A percentile compares a stretch with the other conserved stretches of the same genome.
Conservation (phyloP, 1,284 basidiomycete genomes). For the Melampsora americana region DNA sequence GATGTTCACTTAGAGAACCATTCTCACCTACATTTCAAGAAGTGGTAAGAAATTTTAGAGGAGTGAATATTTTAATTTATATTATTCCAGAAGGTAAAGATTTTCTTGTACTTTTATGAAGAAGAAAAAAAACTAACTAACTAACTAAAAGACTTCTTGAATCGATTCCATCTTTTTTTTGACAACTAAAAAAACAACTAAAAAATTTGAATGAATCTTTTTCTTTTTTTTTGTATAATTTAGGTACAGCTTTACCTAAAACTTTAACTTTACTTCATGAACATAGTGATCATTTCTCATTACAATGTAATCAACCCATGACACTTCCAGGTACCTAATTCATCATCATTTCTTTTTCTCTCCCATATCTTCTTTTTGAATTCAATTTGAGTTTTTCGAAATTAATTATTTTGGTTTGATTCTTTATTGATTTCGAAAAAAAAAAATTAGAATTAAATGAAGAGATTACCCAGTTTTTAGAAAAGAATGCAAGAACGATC, state of each 20-base stretch:
- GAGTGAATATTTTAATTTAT: slow-evolving; percentile 37
- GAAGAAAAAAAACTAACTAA: too few species aligned
- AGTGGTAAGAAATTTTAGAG: slow-evolving; percentile 41
- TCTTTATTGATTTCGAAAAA: background rate
- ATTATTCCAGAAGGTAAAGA: slow-evolving; percentile 35
- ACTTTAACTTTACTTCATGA: slow-evolving; percentile 40
- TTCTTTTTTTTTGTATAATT: background rate
- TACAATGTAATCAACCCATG: slow-evolving; percentile 38
- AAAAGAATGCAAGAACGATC: slow-evolving; percentile 12
- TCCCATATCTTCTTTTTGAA: background rate
- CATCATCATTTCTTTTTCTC: background rate
- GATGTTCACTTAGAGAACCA: slow-evolving; percentile 40
- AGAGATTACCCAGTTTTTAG: slow-evolving; percentile 35
- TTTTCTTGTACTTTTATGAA: too few species aligned
- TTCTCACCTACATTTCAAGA: slow-evolving; percentile 44
- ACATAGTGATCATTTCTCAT: slow-evolving; percentile 43
- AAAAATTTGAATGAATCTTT: too few species aligned
- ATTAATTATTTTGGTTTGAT: background rate
- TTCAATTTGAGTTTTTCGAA: background rate
- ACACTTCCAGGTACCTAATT: slow-evolving; percentile 31
- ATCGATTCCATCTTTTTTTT: too few species aligned
- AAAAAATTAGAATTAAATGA: slow-evolving; percentile 44
- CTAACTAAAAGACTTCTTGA: too few species aligned
- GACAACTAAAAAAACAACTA: too few species aligned
- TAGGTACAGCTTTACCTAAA: slow-evolving; percentile 28